These are phyloP conservation scores for Fusarium armeniacum DNA, from an alignment of 2,329 filamentous ascomycete genomes.

Conservation along the genomic window DNA sequence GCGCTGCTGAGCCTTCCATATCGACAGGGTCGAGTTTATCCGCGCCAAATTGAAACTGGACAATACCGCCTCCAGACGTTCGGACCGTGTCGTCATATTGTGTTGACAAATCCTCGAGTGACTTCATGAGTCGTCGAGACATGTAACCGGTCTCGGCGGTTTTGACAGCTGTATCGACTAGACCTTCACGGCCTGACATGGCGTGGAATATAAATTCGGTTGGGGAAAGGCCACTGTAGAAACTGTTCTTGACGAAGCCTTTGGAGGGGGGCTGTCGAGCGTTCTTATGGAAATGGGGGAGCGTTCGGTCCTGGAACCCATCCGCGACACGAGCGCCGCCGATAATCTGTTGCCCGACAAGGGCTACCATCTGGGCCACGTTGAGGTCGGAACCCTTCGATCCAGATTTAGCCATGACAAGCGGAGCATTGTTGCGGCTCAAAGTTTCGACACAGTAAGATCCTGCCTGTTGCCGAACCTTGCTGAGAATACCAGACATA, in stretches of 20 bases:
- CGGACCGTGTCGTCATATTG: slow-evolving; percentile 96
- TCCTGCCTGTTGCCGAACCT: slow-evolving; percentile 91
- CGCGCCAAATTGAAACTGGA: slow-evolving; percentile 97
- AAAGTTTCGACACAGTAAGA: slow-evolving; percentile 90
- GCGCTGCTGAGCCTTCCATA: slow-evolving; percentile 95
- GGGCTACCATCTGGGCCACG: slow-evolving; percentile 98
- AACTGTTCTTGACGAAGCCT: slow-evolving; percentile 97
- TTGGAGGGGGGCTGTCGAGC: slow-evolving; percentile 93
- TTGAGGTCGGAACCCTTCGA: slow-evolving; percentile 98
- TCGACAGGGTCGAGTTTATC: slow-evolving; percentile 96
- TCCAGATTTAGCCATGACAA: slow-evolving; percentile 97
- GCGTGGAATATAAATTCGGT: slow-evolving; percentile 98
- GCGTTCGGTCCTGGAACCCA: slow-evolving; percentile 93
- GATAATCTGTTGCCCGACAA: slow-evolving; percentile 98
- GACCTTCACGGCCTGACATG: slow-evolving; percentile 96
- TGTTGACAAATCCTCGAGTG: slow-evolving; percentile 91
- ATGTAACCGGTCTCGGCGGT: slow-evolving; percentile 99
- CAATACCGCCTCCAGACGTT: slow-evolving; percentile 87
- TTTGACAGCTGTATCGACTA: slow-evolving; percentile 99
- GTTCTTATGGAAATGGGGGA: slow-evolving; percentile 96
- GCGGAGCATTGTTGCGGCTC: slow-evolving; percentile 90
- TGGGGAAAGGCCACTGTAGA: slow-evolving; percentile 91
- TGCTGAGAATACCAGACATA: slow-evolving; percentile 91
- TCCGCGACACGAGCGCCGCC: slow-evolving; percentile 91
- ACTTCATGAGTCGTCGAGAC: slow-evolving; percentile 98